Base-by-base conservation (phyloP, 2,329 filamentous ascomycete genomes). In the Lachnellula occidentalis region DNA sequence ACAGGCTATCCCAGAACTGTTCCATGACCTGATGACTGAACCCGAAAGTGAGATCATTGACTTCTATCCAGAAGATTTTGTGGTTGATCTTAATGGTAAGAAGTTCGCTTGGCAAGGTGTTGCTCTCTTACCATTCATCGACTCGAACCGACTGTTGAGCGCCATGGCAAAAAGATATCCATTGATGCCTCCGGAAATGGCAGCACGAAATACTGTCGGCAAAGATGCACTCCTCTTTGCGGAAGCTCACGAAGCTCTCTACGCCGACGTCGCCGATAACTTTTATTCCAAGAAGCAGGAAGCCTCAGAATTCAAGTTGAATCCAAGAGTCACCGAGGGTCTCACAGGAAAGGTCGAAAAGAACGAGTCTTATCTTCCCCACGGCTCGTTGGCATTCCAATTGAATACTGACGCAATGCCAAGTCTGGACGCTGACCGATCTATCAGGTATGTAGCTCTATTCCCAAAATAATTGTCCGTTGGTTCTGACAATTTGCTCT, bases 31-130 rank as follows among this genome's bases (percentile, higher is more conserved):
- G 17, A 99, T 99, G 94, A 87, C 86, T 24, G 79, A 95, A 9
- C 79, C 87, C 14, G 84, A 95, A 45, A 96, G 91, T 66, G 85
- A 91, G 47, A 97, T 99, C 64, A 90, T 96, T 61, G 92, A 99
- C 70, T 99, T 99, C 71, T 99, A 99, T 66, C 95, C 95, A 0
- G 88, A 92, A 67, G 90, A 96, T 22, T 99, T 99, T 64, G 84
- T 88, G 15, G 81, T 97, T 51, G 94, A 99, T 70, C 74, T 97
- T 42, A 99, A 99, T 62, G 94, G 94, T 52, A 97, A 97, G 76
- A 99, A 97, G 70, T 95, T 96, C 74, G 90, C 91, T 0, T 99
- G 95, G 94, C 92, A 97, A 70, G 94, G 94, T 60, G 87, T 99
- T 51, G 91, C 90, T 2, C 76, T 99, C 19, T 78, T 99, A 34